Evolutionary conservation across 148 eudicot genomes (phyloP).

Genomic region (Euryodendron excelsum): DNA sequence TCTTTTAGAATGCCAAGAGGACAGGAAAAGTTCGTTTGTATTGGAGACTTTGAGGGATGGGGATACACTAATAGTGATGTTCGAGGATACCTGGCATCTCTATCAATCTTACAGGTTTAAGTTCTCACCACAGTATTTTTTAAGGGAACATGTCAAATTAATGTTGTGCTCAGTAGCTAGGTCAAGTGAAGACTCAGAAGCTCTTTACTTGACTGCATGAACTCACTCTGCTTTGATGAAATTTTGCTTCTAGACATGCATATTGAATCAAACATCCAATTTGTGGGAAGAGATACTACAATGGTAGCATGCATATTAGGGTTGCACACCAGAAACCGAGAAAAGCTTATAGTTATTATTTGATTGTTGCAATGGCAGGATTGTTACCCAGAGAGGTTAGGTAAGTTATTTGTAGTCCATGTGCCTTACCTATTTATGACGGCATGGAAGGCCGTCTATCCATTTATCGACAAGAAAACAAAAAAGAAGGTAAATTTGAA

Average conservation of each 20-base stretch:
- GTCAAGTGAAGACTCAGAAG: not conserved
- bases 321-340: not conserved
- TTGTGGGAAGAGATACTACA: not conserved
- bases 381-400: slow-evolving; percentile 59
- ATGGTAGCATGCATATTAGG: not conserved
- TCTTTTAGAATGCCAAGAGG: slow-evolving; percentile 42
- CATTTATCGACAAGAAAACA: slow-evolving; percentile 56
- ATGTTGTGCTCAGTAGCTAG: not conserved
- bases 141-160: not conserved
- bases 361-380: slow-evolving; percentile 34
- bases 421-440: slow-evolving; percentile 54
- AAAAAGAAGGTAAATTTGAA: slow-evolving; percentile 44
- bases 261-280: slow-evolving; percentile 1
- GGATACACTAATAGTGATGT: slow-evolving; percentile 52
- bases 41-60: slow-evolving; percentile 59
- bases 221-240: not conserved
- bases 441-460: slow-evolving; percentile 57
- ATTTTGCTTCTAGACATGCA: not conserved
- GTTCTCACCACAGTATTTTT: not conserved
- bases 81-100: slow-evolving; percentile 56
- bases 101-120: slow-evolving; percentile 59
- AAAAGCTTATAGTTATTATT: not conserved
- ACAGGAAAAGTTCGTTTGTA: slow-evolving; percentile 48
- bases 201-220: not conserved
- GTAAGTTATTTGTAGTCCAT: slow-evolving; percentile 44